These are phyloP conservation scores for Fomitiporia mediterranea DNA, from an alignment of 1,284 basidiomycete species.

Conservation along the genomic window DNA sequence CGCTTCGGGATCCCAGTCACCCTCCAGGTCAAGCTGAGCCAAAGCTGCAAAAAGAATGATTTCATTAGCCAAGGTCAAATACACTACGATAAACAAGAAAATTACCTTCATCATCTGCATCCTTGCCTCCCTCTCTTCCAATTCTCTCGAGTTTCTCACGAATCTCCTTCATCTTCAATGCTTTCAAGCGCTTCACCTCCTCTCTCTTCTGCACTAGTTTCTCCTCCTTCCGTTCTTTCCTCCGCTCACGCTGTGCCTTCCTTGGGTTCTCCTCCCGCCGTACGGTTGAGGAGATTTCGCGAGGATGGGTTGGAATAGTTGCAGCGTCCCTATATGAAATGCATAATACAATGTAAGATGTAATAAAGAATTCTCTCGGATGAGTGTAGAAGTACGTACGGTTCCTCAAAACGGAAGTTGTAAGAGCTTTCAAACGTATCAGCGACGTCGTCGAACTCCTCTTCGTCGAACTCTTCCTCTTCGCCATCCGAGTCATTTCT, in stretches of 20 bases:
- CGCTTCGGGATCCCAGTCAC: slow-evolving; percentile 77
- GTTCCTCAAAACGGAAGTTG: slow-evolving; percentile 93
- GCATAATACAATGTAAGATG: not conserved
- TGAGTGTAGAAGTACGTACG: slow-evolving; percentile 45
- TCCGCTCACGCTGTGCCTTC: slow-evolving; percentile 75
- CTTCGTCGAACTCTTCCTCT: slow-evolving; percentile 38
- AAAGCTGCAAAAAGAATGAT: slow-evolving; percentile 37
- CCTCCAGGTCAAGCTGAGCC: slow-evolving; percentile 65
- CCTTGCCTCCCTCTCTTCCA: slow-evolving; percentile 58
- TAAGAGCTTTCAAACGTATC: slow-evolving; percentile 81
- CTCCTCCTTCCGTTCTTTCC: slow-evolving; percentile 74
- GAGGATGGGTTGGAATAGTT: slow-evolving; percentile 77
- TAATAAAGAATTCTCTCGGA: not conserved
- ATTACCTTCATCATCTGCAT: slow-evolving; percentile 41
- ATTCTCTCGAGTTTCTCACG: slow-evolving; percentile 71
- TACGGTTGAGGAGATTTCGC: slow-evolving; percentile 63
- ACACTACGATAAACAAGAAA: not conserved
- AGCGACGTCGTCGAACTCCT: slow-evolving; percentile 67
- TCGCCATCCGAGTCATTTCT: slow-evolving; percentile 30
- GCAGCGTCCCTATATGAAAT: slow-evolving; percentile 52
- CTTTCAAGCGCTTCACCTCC: slow-evolving; percentile 76
- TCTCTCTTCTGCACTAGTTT: slow-evolving; percentile 74
- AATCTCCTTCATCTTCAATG: slow-evolving; percentile 81
- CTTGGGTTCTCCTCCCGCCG: slow-evolving; percentile 77
- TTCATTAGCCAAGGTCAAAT: not conserved